Percentiles rank a stretch among this genome's conserved stretches.
phyloP scores from a whole-genome alignment of 495 filamentous ascomycete species.

The Trichoderma erinaceum region DNA sequence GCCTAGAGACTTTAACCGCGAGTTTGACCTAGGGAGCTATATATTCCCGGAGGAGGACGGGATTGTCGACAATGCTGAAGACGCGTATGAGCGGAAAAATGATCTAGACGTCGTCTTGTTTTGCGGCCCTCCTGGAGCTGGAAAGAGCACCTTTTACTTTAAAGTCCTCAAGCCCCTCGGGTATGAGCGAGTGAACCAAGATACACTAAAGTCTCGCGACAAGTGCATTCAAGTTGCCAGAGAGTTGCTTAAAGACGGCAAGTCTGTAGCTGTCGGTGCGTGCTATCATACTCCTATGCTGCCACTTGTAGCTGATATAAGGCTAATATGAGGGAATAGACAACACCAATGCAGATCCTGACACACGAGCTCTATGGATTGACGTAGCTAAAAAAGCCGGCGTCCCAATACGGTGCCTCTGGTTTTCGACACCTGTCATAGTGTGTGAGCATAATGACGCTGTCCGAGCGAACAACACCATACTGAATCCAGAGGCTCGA shows the following conservation, averaged over 20 bases:
- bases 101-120: constrained; percentile 72
- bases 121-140: constrained; percentile 80
- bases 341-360: constrained; percentile 82
- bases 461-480: constrained; percentile 64
- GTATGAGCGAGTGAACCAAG: constrained; percentile 86
- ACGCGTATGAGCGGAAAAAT: constrained; percentile 55
- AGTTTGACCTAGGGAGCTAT: constrained; percentile 55
- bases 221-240: constrained; percentile 78
- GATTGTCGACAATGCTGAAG: constrained; percentile 15
- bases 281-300: constrained; percentile 16
- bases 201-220: constrained; percentile 72
- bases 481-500: constrained; percentile 80
- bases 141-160: constrained; percentile 89
- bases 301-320: constrained; percentile 1
- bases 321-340: constrained; percentile 46
- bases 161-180: constrained; percentile 68
- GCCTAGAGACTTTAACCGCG: constrained; percentile 53
- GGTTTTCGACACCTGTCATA: constrained; percentile 65
- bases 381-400: constrained; percentile 61
- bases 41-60: constrained; percentile 24
- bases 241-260: constrained; percentile 55
- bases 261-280: constrained; percentile 70
- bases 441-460: constrained; percentile 88
- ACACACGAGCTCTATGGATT: constrained; percentile 69
- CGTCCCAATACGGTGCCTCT: constrained; percentile 77